phyloP scores from a whole-genome alignment of 371 early-diverging fungal genomes.

The Fennellomyces sp. region DNA sequence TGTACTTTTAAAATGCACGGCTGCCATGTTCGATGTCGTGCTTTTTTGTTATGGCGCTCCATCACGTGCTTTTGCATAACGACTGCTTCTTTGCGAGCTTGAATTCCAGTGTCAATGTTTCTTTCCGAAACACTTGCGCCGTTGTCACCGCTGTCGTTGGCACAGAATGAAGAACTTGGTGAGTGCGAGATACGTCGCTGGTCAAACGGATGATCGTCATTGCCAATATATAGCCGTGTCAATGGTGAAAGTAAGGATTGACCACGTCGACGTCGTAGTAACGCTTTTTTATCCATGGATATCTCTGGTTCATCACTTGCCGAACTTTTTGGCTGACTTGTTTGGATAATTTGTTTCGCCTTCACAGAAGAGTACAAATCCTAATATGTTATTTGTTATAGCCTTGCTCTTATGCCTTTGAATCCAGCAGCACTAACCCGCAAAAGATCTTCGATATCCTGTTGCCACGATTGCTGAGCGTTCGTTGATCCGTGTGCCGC shows the following conservation, averaged over 20 bases:
- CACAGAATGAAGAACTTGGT: background rate
- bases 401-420: background rate
- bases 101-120: background rate
- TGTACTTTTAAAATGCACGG: slow-evolving; percentile 23
- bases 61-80: slow-evolving; percentile 39
- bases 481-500: too few relatives aligned
- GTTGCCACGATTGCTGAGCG: slow-evolving; percentile 23
- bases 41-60: slow-evolving; percentile 25
- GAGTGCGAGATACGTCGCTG: background rate
- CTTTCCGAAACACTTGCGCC: background rate
- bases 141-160: background rate
- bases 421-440: slow-evolving; percentile 20
- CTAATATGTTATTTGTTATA: slow-evolving; percentile 9
- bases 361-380: slow-evolving; percentile 30
- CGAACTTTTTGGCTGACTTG: background rate
- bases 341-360: slow-evolving; percentile 22
- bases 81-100: slow-evolving; percentile 20
- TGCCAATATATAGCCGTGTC: background rate
- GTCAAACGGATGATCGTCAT: background rate
- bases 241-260: background rate
- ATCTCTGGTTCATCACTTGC: background rate
- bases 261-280: background rate
- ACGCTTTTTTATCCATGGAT: background rate
- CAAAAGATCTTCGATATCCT: slow-evolving; percentile 26
- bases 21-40: slow-evolving; percentile 33